These are phyloP conservation scores for Colletotrichum camelliae DNA, from an alignment of 2,329 filamentous ascomycete genomes.

Conservation along the genomic window DNA sequence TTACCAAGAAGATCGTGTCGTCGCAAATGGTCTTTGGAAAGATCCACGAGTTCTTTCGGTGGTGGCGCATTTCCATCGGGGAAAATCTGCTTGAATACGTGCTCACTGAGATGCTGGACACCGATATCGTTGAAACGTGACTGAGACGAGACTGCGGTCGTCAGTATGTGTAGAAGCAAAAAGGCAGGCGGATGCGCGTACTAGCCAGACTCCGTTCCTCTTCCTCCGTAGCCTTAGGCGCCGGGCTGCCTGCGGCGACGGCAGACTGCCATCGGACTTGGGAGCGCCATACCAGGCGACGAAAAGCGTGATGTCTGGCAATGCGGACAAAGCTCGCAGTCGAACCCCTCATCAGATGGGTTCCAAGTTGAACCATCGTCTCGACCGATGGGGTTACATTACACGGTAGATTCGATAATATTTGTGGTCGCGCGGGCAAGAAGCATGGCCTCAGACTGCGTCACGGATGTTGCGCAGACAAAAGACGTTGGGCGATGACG, in stretches of 20 bases:
- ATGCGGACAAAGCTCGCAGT: constrained; percentile 56
- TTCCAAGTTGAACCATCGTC: constrained; percentile 18
- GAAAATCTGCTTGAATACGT: constrained; percentile 87
- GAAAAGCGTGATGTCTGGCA: constrained; percentile 52
- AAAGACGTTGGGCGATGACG: constrained; percentile 38
- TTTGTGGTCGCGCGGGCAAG: neutral
- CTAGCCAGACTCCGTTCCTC: constrained; percentile 41
- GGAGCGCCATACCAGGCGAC: constrained; percentile 37
- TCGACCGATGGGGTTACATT: neutral
- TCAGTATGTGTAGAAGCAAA: neutral
- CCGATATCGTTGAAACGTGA: constrained; percentile 90
- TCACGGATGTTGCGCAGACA: constrained; percentile 29
- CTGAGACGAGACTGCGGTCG: constrained; percentile 50
- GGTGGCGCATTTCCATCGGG: constrained; percentile 59
- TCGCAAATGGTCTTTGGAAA: constrained; percentile 81
- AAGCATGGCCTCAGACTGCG: constrained; percentile 26
- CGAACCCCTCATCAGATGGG: constrained; percentile 43
- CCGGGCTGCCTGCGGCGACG: constrained; percentile 28
- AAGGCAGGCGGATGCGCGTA: constrained; percentile 32
- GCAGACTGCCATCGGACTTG: constrained; percentile 51
- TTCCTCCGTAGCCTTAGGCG: constrained; percentile 13
- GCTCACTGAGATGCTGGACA: constrained; percentile 88
- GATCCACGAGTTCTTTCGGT: constrained; percentile 74
- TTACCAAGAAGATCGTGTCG: constrained; percentile 91
- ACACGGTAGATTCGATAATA: neutral